Evolutionary conservation across 179 eudicot genomes (phyloP).

Genomic region (Drosera spatulata): DNA sequence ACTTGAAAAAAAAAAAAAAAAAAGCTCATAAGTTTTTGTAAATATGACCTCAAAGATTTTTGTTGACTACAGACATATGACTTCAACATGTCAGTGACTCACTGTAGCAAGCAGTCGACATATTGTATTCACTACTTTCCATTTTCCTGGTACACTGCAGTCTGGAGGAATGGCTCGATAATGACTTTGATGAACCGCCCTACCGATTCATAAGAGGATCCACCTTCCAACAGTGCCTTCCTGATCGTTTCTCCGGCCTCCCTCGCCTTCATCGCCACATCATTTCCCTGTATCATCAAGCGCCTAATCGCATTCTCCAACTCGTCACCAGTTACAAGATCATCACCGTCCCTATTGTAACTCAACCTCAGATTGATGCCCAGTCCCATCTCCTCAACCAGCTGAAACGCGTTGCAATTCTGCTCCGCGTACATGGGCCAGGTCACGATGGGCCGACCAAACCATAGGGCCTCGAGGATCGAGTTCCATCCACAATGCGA

Average conservation of each 20-base stretch:
- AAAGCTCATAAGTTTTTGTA: too few relatives aligned
- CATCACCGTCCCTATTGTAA: slow-evolving; percentile 3
- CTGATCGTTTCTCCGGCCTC: slow-evolving; percentile 1
- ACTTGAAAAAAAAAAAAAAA: too few relatives aligned
- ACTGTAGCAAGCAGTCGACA: too few relatives aligned
- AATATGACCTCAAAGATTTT: too few relatives aligned
- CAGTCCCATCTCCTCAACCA: slow-evolving; percentile 14
- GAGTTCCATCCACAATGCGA: slow-evolving; percentile 46
- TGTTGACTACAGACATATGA: too few relatives aligned
- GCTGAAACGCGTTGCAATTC: slow-evolving; percentile 6
- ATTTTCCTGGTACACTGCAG: too few relatives aligned
- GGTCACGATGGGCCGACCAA: slow-evolving; percentile 10
- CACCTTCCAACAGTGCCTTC: slow-evolving; percentile 5
- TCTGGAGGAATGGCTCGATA: too few relatives aligned
- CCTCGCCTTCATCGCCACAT: slow-evolving; percentile 1
- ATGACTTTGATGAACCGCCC: slow-evolving; percentile 5
- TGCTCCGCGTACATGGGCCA: slow-evolving; percentile 21
- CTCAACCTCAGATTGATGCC: slow-evolving; percentile 12
- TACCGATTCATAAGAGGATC: slow-evolving; percentile 9
- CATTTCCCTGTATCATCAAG: slow-evolving; percentile 9
- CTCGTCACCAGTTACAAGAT: slow-evolving; percentile 15
- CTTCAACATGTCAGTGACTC: too few relatives aligned
- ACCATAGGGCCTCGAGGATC: slow-evolving; percentile 14
- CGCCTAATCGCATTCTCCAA: slow-evolving; percentile 11
- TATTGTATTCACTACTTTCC: too few relatives aligned